Evolutionary conservation across 352 stramenopile genomes (phyloP).

Genomic region (Pythium sp.): DNA sequence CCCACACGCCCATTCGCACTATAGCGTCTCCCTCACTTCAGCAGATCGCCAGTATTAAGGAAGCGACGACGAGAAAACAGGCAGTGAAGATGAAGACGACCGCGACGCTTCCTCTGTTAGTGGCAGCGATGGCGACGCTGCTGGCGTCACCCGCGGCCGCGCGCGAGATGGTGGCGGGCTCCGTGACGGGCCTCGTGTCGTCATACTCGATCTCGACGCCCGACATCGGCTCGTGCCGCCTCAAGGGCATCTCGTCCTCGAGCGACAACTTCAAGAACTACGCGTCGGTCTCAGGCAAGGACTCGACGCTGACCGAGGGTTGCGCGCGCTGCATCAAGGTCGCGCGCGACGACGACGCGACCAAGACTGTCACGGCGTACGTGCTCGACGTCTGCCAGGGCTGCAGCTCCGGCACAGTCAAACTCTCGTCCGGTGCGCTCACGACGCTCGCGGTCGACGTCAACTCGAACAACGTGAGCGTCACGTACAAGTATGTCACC

Average conservation of each 20-base stretch:
- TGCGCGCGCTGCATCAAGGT: conserved; percentile 78
- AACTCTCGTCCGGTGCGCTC: conserved; percentile 54
- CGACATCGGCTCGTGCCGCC: conserved; percentile 62
- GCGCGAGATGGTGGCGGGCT: conserved; percentile 14
- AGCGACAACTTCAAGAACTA: conserved; percentile 82
- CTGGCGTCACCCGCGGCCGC: conserved; percentile 6
- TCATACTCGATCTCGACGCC: conserved; percentile 59
- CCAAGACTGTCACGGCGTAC: conserved; percentile 54
- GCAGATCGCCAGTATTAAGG: neutral
- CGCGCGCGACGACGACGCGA: conserved; percentile 42
- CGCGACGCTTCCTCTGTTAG: neutral
- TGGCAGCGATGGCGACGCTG: conserved; percentile 12
- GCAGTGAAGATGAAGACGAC: conserved; percentile 3
- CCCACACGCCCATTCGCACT: neutral
- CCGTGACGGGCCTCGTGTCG: conserved; percentile 24
- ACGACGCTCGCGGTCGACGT: conserved; percentile 38
- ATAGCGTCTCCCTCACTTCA: neutral
- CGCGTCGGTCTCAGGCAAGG: conserved; percentile 62
- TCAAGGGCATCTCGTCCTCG: conserved; percentile 51
- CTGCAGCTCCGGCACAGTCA: conserved; percentile 40
- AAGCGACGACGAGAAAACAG: neutral
- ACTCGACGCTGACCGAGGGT: conserved; percentile 48
- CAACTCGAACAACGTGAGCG: conserved; percentile 45
- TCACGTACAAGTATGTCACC: conserved; percentile 58
- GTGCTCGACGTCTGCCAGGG: conserved; percentile 70